A percentile compares a stretch with the other conserved stretches of the same genome.
These are phyloP conservation scores for Citrus trifoliata DNA, from an alignment of 345 rosid species.

Conservation along the genomic window DNA sequence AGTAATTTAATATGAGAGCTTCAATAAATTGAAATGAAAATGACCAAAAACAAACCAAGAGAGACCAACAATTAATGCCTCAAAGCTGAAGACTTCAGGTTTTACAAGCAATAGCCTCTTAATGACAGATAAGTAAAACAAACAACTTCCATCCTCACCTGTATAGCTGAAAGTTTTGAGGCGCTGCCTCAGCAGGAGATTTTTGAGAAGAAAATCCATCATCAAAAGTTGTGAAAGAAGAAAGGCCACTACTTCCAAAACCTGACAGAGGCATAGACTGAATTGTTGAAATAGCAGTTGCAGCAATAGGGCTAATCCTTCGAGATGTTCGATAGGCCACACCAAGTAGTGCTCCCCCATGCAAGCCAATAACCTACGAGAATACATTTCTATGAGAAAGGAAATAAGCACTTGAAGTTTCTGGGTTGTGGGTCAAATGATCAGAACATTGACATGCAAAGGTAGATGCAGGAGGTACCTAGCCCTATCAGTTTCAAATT, in stretches of 20 bases:
- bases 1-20: not conserved
- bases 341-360: constrained; percentile 98
- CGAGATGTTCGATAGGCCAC: constrained; percentile 93
- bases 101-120: constrained; percentile 1
- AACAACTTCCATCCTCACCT: constrained; percentile 46
- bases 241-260: constrained; percentile 70
- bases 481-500: not conserved
- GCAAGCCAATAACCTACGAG: constrained; percentile 77
- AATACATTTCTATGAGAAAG: constrained; percentile 17
- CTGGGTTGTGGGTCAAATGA: not conserved
- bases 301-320: constrained; percentile 82
- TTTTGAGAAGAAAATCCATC: constrained; percentile 71
- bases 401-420: constrained; percentile 1
- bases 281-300: constrained; percentile 89
- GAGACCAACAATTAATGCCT: not conserved
- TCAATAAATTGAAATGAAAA: not conserved
- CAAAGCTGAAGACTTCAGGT: not conserved
- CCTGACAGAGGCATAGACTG: constrained; percentile 99
- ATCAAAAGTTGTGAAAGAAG: constrained; percentile 77
- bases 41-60: not conserved
- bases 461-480: not conserved
- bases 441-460: not conserved
- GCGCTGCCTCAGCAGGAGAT: constrained; percentile 74
- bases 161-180: constrained; percentile 89
- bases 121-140: constrained; percentile 1